phyloP scores from a whole-genome alignment of 1,284 basidiomycete species.

The Irpex rosettiformis region DNA sequence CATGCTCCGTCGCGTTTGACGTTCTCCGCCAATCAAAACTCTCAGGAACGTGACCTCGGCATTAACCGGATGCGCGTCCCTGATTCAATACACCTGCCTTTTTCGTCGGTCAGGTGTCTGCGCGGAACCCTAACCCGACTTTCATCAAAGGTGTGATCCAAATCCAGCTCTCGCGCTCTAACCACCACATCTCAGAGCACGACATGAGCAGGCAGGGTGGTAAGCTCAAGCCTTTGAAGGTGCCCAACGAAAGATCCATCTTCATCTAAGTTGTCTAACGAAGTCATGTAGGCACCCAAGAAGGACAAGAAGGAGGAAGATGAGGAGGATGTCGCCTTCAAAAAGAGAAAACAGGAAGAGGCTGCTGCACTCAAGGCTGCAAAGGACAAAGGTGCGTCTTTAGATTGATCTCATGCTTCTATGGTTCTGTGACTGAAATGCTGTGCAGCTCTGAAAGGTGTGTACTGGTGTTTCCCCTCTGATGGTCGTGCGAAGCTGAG shows the following conservation, averaged over 20 bases:
- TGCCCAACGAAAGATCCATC: constrained; percentile 15
- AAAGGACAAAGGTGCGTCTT: constrained; percentile 55
- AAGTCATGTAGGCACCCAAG: constrained; percentile 59
- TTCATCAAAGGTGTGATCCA: neutral
- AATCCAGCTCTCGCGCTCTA: neutral
- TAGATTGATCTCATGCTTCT: too few species aligned
- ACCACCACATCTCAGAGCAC: neutral
- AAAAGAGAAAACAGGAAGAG: constrained; percentile 71
- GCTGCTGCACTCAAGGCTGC: constrained; percentile 66
- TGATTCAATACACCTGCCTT: neutral
- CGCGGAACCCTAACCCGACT: neutral
- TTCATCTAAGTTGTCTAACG: neutral
- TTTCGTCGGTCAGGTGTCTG: neutral
- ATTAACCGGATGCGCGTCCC: neutral
- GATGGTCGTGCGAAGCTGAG: neutral
- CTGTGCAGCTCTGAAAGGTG: constrained; percentile 58
- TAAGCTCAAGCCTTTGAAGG: constrained; percentile 77
- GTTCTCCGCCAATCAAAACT: neutral
- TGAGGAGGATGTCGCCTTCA: constrained; percentile 69
- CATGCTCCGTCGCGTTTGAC: neutral
- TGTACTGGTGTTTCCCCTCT: constrained; percentile 20
- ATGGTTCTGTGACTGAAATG: constrained; percentile 8
- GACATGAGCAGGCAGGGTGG: constrained; percentile 68
- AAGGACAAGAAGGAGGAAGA: constrained; percentile 71
- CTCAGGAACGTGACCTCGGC: neutral